Percentiles rank a stretch among this genome's conserved stretches.
Conservation (phyloP, 1,284 basidiomycete species). For the Sanghuangporus sanghuang region DNA sequence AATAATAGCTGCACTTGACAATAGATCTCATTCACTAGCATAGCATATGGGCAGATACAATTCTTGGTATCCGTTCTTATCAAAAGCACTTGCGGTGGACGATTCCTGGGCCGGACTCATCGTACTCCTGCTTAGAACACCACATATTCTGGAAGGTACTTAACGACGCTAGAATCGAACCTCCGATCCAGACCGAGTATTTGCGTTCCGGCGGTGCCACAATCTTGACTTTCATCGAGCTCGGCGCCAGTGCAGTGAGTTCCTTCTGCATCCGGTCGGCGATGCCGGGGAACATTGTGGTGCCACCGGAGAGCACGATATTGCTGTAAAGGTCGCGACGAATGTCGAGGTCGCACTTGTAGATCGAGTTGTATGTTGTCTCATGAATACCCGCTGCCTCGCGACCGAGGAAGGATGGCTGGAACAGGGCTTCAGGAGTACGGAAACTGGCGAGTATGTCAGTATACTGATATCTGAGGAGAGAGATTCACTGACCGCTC, state of each 20-base stretch:
- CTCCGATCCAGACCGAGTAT: slow-evolving; percentile 99
- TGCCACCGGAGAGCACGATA: slow-evolving; percentile 93
- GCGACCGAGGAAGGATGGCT: slow-evolving; percentile 89
- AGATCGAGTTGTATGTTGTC: slow-evolving; percentile 90
- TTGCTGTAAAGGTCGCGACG: slow-evolving; percentile 91
- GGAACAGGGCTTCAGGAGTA: slow-evolving; percentile 95
- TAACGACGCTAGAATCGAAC: slow-evolving; percentile 93
- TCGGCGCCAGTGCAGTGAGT: slow-evolving; percentile 82
- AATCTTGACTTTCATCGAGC: slow-evolving; percentile 93
- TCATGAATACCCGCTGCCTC: slow-evolving; percentile 95
- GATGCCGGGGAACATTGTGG: slow-evolving; percentile 97
- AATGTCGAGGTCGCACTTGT: slow-evolving; percentile 77
- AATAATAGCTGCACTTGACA: neutral
- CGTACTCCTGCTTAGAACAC: slow-evolving; percentile 92
- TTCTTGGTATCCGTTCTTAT: neutral
- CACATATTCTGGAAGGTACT: slow-evolving; percentile 95
- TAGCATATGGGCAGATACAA: too few relatives aligned
- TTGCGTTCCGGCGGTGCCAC: slow-evolving; percentile 90
- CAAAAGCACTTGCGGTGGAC: slow-evolving; percentile 59
- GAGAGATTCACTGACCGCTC: slow-evolving; percentile 57
- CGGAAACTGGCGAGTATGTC: slow-evolving; percentile 64
- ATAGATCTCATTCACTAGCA: too few relatives aligned
- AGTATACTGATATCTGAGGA: slow-evolving; percentile 12
- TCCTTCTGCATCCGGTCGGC: slow-evolving; percentile 98
- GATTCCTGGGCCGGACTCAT: slow-evolving; percentile 82